phyloP scores from a whole-genome alignment of 768 basidiomycete species.

The Trametes cinnabarina region DNA sequence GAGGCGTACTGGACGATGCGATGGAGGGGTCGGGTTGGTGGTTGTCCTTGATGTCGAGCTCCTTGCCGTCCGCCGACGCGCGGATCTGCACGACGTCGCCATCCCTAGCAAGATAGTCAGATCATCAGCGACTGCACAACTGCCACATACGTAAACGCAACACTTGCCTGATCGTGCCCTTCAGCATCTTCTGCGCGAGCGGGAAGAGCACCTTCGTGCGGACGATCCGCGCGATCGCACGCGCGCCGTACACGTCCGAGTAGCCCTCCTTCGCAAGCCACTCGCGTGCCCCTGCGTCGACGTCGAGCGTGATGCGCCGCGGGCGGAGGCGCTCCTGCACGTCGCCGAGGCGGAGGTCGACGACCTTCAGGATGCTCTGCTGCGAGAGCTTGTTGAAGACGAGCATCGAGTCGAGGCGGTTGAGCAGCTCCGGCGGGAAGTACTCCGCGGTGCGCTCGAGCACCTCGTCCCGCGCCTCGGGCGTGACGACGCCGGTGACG shows the following conservation, averaged over 20 bases:
- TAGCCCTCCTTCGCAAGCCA: conserved; percentile 80
- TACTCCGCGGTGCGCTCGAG: conserved; percentile 71
- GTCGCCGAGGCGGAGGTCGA: conserved; percentile 71
- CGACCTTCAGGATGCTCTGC: conserved; percentile 72
- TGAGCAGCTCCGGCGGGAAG: conserved; percentile 89
- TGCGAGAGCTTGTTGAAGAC: conserved; percentile 90
- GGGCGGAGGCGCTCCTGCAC: conserved; percentile 63
- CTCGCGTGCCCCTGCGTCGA: conserved; percentile 55
- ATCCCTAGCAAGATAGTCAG: conserved; percentile 39
- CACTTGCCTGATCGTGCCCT: conserved; percentile 70
- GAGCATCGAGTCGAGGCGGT: conserved; percentile 82
- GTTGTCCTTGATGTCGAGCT: conserved; percentile 39
- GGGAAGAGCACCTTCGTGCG: conserved; percentile 80
- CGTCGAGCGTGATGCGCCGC: conserved; percentile 68
- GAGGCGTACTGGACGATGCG: conserved; percentile 9
- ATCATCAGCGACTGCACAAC: neutral
- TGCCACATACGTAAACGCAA: no score
- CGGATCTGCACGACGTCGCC: conserved; percentile 42
- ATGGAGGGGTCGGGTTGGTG: conserved; percentile 33
- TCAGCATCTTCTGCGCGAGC: conserved; percentile 75
- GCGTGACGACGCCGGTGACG: conserved; percentile 60
- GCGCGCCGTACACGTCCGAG: conserved; percentile 82
- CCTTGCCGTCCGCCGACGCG: conserved; percentile 30
- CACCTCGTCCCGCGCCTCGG: conserved; percentile 62
- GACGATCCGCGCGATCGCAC: conserved; percentile 86